Evolutionary conservation across 306 rosid genomes (phyloP), one percentile per base, ranked within the genome.

Genomic region (Rosa rugosa): DNA sequence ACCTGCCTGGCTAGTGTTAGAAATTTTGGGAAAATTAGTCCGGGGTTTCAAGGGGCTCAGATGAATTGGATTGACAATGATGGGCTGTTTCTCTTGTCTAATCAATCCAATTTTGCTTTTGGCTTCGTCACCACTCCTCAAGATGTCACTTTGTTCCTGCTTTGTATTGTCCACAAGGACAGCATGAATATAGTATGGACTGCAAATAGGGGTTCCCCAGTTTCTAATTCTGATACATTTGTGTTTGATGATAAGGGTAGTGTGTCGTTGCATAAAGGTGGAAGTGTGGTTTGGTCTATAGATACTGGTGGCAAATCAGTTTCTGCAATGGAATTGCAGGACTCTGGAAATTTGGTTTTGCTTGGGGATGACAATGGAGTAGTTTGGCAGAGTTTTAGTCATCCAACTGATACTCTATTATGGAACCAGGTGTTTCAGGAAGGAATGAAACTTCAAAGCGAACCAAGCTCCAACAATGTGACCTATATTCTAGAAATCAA

Each of bases 341-440:
- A 90, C 76, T 81, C 84, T 0, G 99, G 99, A n/a, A 93, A 95
- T 59, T 83, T 95, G 83, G 93, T 85, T 73, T 78, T 95, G 84
- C 77, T 85, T 63, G 88, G 88, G 25, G 86, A 54, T 12, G 89
- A 83, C 49, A 75, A 12, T 18, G 79, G 77, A 5, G 38, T 84
- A 5, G 71, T 90, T 76, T 95, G 99, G 99, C 88, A 91, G 82
- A 95, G 99, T 90, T 95, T 95, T 79, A 73, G 77, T 63, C 88
- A 91, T 77, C 99, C 99, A 23, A 91, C 98, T 5, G 86, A 95
- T 83, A 91, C 97, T 71, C 85, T 95, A 69, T 70, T 93, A 54
- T 88, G 93, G 78, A 76, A 51, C 42, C 99, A 95, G 82, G 86
- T 86, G n/a, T 90, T 90, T 81, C 72, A 18, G 1, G 89, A 89